phyloP scores from a whole-genome alignment of 1,284 basidiomycete genomes.

The Fistulinella staudtii region DNA sequence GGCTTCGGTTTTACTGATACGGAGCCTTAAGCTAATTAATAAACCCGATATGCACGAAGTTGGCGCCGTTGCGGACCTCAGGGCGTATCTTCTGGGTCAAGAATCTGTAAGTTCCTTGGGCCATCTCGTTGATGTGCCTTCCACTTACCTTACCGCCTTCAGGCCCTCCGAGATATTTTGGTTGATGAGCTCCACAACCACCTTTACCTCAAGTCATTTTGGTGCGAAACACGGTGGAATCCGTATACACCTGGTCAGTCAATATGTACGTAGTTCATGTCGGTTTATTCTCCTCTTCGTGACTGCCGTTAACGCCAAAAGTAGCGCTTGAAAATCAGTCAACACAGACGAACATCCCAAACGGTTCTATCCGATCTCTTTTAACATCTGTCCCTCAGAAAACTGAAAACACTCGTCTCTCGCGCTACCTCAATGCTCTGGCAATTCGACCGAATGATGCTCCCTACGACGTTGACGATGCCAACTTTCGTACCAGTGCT shows the following conservation, averaged over 20 bases:
- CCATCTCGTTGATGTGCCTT: not conserved
- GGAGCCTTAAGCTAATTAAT: slow-evolving; percentile 88
- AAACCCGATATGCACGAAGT: slow-evolving; percentile 92
- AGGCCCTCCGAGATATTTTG: slow-evolving; percentile 89
- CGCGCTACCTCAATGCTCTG: slow-evolving; percentile 68
- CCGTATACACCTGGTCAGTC: slow-evolving; percentile 81
- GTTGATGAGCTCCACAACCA: slow-evolving; percentile 97
- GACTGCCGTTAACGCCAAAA: slow-evolving; percentile 44
- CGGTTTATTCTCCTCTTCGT: slow-evolving; percentile 7
- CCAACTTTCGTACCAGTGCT: slow-evolving; percentile 36
- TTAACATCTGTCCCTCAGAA: slow-evolving; percentile 32
- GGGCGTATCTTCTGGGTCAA: slow-evolving; percentile 83
- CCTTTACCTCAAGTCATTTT: slow-evolving; percentile 96
- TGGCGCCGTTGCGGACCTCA: slow-evolving; percentile 87
- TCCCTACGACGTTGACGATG: slow-evolving; percentile 67
- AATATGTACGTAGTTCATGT: slow-evolving; percentile 47
- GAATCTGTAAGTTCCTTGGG: slow-evolving; percentile 66
- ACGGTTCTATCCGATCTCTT: slow-evolving; percentile 31
- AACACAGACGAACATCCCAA: slow-evolving; percentile 23
- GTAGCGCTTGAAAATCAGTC: slow-evolving; percentile 57
- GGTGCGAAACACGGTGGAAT: slow-evolving; percentile 92
- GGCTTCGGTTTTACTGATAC: slow-evolving; percentile 84
- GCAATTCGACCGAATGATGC: slow-evolving; percentile 78
- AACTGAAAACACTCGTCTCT: slow-evolving; percentile 45
- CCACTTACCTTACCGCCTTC: slow-evolving; percentile 16